These are phyloP conservation scores for Nicotiana undulata DNA, from an alignment of 257 asterid species.

Conservation along the genomic window DNA sequence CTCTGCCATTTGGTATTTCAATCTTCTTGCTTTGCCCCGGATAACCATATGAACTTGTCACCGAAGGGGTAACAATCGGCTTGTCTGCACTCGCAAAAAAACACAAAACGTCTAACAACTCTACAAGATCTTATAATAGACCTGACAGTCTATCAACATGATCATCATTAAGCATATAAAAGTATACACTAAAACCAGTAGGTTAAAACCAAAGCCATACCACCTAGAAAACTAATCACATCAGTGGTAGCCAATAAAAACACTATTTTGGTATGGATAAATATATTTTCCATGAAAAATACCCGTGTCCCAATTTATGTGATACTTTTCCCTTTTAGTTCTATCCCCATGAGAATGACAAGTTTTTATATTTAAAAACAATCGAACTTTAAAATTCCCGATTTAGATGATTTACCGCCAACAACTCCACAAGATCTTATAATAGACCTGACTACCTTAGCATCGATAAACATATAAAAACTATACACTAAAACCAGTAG, in stretches of 20 bases:
- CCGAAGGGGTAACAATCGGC: conserved; percentile 4
- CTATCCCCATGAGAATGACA: too few species aligned
- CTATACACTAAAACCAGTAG: background rate
- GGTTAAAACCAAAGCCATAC: background rate
- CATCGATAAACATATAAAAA: background rate
- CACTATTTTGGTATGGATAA: background rate
- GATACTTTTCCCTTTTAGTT: too few species aligned
- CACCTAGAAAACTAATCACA: background rate
- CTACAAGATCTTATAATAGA: background rate
- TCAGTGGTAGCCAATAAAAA: background rate
- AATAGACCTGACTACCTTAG: background rate
- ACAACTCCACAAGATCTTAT: background rate
- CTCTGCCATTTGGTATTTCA: conserved; percentile 62
- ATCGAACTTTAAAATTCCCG: too few species aligned
- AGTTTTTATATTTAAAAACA: too few species aligned
- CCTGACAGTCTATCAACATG: background rate
- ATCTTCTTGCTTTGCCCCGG: conserved; percentile 20
- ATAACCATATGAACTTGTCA: conserved; percentile 15
- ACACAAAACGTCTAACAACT: background rate
- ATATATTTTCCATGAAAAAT: background rate
- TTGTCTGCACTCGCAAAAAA: background rate
- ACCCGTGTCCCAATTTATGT: too few species aligned
- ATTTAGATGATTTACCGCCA: too few species aligned
- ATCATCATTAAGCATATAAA: background rate
- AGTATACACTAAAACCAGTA: background rate